phyloP scores from a whole-genome alignment of 208 protist genomes.

The Crithidia bombi region DNA sequence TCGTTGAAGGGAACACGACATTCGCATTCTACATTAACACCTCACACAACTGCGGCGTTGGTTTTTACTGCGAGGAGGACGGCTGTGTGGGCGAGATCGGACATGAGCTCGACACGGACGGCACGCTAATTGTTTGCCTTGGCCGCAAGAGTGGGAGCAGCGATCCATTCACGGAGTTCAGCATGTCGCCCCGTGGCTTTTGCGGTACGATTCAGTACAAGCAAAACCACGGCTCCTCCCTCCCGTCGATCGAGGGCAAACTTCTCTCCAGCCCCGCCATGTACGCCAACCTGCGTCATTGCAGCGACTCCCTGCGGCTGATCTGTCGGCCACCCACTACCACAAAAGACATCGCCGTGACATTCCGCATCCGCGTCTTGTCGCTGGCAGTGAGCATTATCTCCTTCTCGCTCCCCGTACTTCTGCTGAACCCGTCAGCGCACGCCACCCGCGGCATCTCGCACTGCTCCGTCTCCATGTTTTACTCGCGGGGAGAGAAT shows the following conservation, averaged over 20 bases:
- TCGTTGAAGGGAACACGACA: constrained; percentile 61
- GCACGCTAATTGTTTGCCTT: constrained; percentile 72
- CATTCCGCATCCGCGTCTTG: constrained; percentile 27
- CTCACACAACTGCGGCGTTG: constrained; percentile 88
- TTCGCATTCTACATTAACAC: constrained; percentile 92
- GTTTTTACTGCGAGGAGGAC: constrained; percentile 86
- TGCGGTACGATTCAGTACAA: constrained; percentile 88
- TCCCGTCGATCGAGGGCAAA: constrained; percentile 58
- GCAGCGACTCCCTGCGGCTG: constrained; percentile 34
- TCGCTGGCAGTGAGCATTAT: constrained; percentile 33
- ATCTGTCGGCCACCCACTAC: constrained; percentile 33
- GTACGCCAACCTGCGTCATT: constrained; percentile 29
- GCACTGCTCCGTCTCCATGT: constrained; percentile 41
- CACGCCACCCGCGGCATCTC: constrained; percentile 31
- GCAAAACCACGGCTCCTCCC: constrained; percentile 61
- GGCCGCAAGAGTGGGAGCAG: constrained; percentile 82
- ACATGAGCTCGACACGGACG: constrained; percentile 80
- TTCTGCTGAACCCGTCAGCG: constrained; percentile 25
- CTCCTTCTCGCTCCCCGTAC: constrained; percentile 29
- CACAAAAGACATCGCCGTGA: constrained; percentile 25
- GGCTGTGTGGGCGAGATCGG: constrained; percentile 77
- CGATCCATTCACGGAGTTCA: constrained; percentile 73
- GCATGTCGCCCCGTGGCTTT: constrained; percentile 72
- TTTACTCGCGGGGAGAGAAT: constrained; percentile 18
- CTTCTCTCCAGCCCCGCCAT: constrained; percentile 6